Base-by-base conservation (phyloP, 805 yeast genomes). In the Pichia gijzeniarum region DNA sequence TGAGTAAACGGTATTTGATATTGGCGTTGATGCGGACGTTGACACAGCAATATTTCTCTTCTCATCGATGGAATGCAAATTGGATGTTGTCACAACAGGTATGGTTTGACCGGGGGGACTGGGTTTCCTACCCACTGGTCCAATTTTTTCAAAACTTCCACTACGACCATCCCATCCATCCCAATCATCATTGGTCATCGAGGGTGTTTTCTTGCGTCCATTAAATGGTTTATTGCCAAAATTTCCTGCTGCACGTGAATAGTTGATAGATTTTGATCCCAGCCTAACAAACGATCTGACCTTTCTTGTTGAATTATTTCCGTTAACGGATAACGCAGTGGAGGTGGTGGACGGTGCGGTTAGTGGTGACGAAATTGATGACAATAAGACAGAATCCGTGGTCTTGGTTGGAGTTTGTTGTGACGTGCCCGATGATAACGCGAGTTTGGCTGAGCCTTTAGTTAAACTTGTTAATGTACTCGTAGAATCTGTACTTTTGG, bases 81-180 rank as follows among this genome's bases (percentile, higher is more conserved):
- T 54, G 3, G 64, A 58, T 19, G 53, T 55, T 1, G 66, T 60
- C 10, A 53, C 52, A 21, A 63, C 67, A 1, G 67, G 61, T 21
- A 63, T 63, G 3, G 67, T 63, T 7, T 52, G 58, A 14, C 67
- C 67, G 4, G 62, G 50, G 0, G 67, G 67, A 6, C 59, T 60
- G 1, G 67, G 67, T 25, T 54, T 55, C 37, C 58, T 61, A 12
- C 67, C 67, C 22, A 63, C 67, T 8, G 64, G 65, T 1, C 67
- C 67, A 18, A 63, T 20, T 37, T 63, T 63, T 40, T 62, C 67
- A 45, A 63, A 63, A 14, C 54, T 38, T 7, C 48, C 50, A 32
- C 51, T 45, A 21, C 38, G 46, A n/a, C 49, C 49, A 46, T 46
- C 49, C 49, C 49, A 46, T 7, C 20, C 40, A 30, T 42, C 44